Conservation (phyloP, 2,329 filamentous ascomycete genomes). For the Colletotrichum cuscutae region DNA sequence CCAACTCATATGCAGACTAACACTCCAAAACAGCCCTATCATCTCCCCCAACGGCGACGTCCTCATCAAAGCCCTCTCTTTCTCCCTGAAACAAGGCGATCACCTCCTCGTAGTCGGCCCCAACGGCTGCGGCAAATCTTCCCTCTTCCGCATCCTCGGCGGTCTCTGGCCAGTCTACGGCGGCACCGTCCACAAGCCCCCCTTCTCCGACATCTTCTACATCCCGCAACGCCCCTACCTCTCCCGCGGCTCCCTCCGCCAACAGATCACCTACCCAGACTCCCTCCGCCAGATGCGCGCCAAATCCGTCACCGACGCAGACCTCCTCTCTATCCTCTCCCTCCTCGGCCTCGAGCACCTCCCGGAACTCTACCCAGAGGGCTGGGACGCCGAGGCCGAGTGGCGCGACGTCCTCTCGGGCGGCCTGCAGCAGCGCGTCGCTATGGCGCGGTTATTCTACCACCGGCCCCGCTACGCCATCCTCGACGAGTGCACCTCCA, state of each 20-base stretch:
- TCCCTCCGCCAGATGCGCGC: constrained; percentile 86
- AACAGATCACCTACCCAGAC: constrained; percentile 98
- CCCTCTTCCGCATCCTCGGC: constrained; percentile 93
- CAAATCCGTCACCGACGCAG: constrained; percentile 83
- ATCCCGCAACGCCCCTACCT: constrained; percentile 96
- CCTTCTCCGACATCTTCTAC: constrained; percentile 95
- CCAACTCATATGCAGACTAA: not conserved
- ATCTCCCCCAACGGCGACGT: constrained; percentile 97
- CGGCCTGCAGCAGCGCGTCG: constrained; percentile 93
- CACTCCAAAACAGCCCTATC: constrained; percentile 70
- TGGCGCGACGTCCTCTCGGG: constrained; percentile 96
- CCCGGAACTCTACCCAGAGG: constrained; percentile 77
- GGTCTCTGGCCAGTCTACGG: constrained; percentile 98
- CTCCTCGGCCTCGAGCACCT: constrained; percentile 87
- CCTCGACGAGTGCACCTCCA: constrained; percentile 94
- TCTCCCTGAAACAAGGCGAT: constrained; percentile 85
- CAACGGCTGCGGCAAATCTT: constrained; percentile 97
- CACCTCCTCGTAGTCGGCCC: constrained; percentile 95
- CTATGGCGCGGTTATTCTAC: constrained; percentile 96
- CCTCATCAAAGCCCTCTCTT: constrained; percentile 85
- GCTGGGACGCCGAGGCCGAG: constrained; percentile 94
- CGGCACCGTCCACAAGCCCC: constrained; percentile 90
- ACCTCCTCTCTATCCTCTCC: constrained; percentile 80
- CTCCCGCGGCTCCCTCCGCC: constrained; percentile 88
- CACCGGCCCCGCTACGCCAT: constrained; percentile 94